Percentiles rank a stretch among this genome's conserved stretches.
These are phyloP conservation scores for Paecilomyces sp. DNA, from an alignment of 2,329 filamentous ascomycete genomes.

Conservation along the genomic window DNA sequence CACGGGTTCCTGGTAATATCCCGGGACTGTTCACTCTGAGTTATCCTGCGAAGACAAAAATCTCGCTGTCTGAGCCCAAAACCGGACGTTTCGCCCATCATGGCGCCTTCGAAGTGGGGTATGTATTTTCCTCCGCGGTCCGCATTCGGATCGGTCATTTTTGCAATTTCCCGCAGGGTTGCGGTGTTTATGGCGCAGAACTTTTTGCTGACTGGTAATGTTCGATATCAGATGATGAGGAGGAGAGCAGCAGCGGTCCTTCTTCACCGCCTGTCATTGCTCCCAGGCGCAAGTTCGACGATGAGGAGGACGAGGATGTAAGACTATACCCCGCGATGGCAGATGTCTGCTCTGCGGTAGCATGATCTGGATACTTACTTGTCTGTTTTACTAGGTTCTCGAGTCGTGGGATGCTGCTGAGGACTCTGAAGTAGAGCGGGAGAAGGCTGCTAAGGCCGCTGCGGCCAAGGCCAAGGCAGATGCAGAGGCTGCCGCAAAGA, in stretches of 20 bases:
- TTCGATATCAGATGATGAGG: slow-evolving; percentile 35
- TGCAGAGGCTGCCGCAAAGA: slow-evolving; percentile 77
- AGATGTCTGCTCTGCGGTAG: background rate
- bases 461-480: slow-evolving; percentile 86
- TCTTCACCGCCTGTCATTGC: slow-evolving; percentile 41
- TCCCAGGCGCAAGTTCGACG: slow-evolving; percentile 70
- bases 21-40: background rate
- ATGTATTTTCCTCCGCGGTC: slow-evolving; percentile 22
- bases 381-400: slow-evolving; percentile 56
- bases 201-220: slow-evolving; percentile 1
- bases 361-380: slow-evolving; percentile 4
- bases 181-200: background rate
- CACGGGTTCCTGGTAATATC: background rate
- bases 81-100: slow-evolving; percentile 19
- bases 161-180: background rate
- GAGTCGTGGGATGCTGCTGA: slow-evolving; percentile 97
- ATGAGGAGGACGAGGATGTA: slow-evolving; percentile 86
- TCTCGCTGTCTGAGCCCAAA: slow-evolving; percentile 1
- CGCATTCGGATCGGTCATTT: background rate
- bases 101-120: slow-evolving; percentile 46
- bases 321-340: slow-evolving; percentile 14
- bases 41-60: background rate
- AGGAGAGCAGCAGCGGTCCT: slow-evolving; percentile 47
- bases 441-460: slow-evolving; percentile 82
- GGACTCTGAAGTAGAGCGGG: slow-evolving; percentile 92